Evolutionary conservation across 2,329 filamentous ascomycete species (phyloP), one percentile per base, ranked within the genome.

Genomic region (Chaetoscypha palmicola): DNA sequence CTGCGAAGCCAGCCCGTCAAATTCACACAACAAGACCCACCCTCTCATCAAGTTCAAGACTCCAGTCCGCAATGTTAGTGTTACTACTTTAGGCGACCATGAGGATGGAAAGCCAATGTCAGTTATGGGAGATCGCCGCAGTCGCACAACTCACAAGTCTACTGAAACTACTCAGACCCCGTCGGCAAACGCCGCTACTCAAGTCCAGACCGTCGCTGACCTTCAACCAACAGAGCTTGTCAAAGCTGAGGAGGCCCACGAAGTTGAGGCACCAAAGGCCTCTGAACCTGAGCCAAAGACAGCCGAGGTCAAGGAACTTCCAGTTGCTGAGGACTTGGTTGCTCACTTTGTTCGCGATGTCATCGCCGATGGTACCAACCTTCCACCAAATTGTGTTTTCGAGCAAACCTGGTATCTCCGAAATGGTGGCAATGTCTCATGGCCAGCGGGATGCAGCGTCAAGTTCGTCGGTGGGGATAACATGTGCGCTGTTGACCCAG

Each of bases 21-120:
- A 94, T 65, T 71, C 70, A 17, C 92, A 98, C 71, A 96, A 97
- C 72, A 82, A 81, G 65, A 94, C 90, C n/a, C 92, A 98, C 59
- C 92, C 92, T 21, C 71, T 98, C 56, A 89, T 98, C 71, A 96
- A 95, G 70, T 89, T 98, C 72, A 94, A 88, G 75, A 94, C 86
- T 2, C 86, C 91, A 8, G 83, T 98, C 38, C 85, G 87, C 54
- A 83, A 86, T 55, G 86, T 95, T 26, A 90, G 79, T 50, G 86
- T 98, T 41, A 90, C 81, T 38, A 97, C 91, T 7, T 74, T 84
- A 51, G 84, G 83, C 41, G 87, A 94, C 65, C 80, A 88, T 56
- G 76, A 75, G 47, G 71, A 80, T 54, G 84, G 84, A 39, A 72
- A 77, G 47, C 67, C 66, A 33, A 74, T 85, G 60, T 74, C 76